Conservation (phyloP, 2,329 filamentous ascomycete species). For the Myriosclerotinia scirpicola region DNA sequence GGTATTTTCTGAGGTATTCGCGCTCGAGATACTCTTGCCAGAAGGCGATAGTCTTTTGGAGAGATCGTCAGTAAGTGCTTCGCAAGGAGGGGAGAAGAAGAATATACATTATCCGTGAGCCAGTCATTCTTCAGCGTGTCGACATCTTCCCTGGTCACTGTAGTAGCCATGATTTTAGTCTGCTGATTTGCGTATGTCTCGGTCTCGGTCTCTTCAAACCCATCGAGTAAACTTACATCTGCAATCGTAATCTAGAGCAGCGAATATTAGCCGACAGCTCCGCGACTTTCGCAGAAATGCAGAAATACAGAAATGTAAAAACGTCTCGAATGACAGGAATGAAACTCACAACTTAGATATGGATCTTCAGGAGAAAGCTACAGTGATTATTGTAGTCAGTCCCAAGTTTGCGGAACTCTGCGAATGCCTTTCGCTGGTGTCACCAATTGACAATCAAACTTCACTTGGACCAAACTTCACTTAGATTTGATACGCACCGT, state of each 20-base stretch:
- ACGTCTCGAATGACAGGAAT: background rate
- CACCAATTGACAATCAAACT: conserved; percentile 8
- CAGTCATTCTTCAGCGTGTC: conserved; percentile 88
- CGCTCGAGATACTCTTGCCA: conserved; percentile 98
- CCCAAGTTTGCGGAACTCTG: background rate
- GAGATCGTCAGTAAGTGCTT: conserved; percentile 22
- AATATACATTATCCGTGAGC: conserved; percentile 85
- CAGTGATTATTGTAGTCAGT: background rate
- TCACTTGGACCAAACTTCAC: background rate
- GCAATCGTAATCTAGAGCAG: conserved; percentile 59
- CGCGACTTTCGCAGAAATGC: background rate
- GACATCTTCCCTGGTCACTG: conserved; percentile 87
- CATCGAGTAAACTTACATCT: conserved; percentile 50
- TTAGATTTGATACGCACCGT: conserved; percentile 42
- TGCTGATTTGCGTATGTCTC: no score
- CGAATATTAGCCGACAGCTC: conserved; percentile 24
- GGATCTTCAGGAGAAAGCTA: conserved; percentile 63
- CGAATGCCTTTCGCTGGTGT: background rate
- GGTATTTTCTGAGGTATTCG: conserved; percentile 77
- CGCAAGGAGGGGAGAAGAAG: conserved; percentile 20
- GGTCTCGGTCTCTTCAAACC: background rate
- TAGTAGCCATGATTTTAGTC: conserved; percentile 32
- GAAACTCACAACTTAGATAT: conserved; percentile 66
- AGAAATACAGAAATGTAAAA: background rate
- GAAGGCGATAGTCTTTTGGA: conserved; percentile 81